Evolutionary conservation across 2,329 filamentous ascomycete genomes (phyloP).

Genomic region (Pseudogymnoascus sp.): DNA sequence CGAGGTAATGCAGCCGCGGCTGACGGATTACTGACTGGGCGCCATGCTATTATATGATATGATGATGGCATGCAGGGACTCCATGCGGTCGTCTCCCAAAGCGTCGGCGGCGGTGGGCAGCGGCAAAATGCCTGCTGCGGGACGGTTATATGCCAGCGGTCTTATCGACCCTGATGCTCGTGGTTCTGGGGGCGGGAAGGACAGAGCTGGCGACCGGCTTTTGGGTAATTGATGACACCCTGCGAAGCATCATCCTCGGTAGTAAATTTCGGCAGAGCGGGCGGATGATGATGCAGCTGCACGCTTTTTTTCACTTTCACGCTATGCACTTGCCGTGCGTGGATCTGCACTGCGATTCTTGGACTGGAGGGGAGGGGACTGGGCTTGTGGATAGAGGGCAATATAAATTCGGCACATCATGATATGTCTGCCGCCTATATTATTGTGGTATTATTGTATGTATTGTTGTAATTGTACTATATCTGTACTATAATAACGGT

Average conservation of each 20-base stretch:
- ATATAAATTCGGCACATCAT: not conserved
- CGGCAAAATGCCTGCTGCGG: not conserved
- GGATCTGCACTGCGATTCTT: slow-evolving; percentile 2
- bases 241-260: not conserved
- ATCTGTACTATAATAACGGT: not conserved
- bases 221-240: not conserved
- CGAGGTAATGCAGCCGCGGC: not conserved
- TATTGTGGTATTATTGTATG: too few relatives aligned
- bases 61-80: not conserved
- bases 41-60: not conserved
- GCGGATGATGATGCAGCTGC: slow-evolving; percentile 1
- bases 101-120: not conserved
- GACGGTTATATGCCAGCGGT: slow-evolving; percentile 3
- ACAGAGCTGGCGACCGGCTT: not conserved
- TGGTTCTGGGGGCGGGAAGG: not conserved
- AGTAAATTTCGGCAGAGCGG: not conserved
- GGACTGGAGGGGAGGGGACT: not conserved
- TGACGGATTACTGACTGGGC: not conserved
- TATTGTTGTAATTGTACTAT: too few relatives aligned
- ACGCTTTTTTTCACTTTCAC: not conserved
- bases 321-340: not conserved
- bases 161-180: not conserved
- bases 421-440: not conserved
- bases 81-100: not conserved
- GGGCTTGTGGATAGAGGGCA: not conserved